Percentiles rank a stretch among this genome's conserved stretches.
These are phyloP conservation scores for Sphaerostilbella broomeana DNA, from an alignment of 2,329 filamentous ascomycete species.

Conservation along the genomic window DNA sequence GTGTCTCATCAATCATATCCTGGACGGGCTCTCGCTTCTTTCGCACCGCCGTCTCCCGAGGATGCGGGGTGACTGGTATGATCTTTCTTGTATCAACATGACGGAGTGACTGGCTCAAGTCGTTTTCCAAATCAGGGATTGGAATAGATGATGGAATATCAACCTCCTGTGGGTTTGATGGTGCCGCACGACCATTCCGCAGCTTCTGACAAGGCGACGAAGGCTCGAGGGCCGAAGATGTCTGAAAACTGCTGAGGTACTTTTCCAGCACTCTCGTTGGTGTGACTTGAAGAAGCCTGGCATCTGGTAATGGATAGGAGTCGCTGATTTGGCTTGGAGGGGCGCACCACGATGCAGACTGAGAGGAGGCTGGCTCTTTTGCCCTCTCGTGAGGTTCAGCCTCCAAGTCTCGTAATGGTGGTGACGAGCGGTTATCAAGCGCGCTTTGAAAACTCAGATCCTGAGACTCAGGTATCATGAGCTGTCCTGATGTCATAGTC, in stretches of 20 bases:
- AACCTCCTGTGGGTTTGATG: background rate
- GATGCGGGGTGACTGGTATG: conserved; percentile 23
- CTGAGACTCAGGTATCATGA: conserved; percentile 28
- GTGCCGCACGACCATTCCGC: background rate
- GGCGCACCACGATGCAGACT: conserved; percentile 29
- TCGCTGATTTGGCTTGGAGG: conserved; percentile 48
- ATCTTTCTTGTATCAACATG: conserved; percentile 9
- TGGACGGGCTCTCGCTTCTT: conserved; percentile 5
- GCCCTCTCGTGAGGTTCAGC: background rate
- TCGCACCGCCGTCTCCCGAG: conserved; percentile 1
- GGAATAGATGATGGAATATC: conserved; percentile 23
- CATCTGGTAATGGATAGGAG: conserved; percentile 40
- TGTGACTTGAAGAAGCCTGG: conserved; percentile 28
- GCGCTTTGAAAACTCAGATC: conserved; percentile 41
- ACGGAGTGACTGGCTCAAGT: conserved; percentile 6
- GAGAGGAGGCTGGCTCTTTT: background rate
- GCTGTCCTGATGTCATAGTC: conserved; percentile 16
- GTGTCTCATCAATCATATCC: conserved; percentile 22
- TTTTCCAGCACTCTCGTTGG: conserved; percentile 46
- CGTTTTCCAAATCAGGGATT: conserved; percentile 11
- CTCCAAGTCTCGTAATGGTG: conserved; percentile 16
- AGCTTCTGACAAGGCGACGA: conserved; percentile 14
- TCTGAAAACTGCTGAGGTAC: conserved; percentile 30
- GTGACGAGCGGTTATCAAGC: conserved; percentile 37
- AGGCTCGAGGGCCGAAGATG: conserved; percentile 17